phyloP scores from a whole-genome alignment of 306 rosid species.

The Crataegus laevigata region DNA sequence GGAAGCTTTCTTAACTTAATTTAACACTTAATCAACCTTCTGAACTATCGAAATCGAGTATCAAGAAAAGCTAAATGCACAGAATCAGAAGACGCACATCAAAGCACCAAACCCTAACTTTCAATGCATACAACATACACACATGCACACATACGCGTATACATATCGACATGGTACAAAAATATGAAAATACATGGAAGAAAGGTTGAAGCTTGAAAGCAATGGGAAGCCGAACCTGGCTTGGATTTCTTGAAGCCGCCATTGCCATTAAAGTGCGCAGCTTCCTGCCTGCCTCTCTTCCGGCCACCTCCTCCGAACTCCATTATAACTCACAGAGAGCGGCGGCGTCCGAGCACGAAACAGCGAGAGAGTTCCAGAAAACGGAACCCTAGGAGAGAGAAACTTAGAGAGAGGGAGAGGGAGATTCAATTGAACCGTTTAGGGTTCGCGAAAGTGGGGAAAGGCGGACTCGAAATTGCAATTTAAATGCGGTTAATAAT shows the following conservation, averaged over 20 bases:
- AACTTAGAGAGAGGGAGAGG: neutral
- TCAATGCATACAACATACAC: neutral
- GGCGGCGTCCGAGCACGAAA: neutral
- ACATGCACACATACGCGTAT: neutral
- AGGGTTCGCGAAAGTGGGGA: constrained; percentile 16
- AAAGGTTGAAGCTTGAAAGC: neutral
- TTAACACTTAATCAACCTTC: neutral
- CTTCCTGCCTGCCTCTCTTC: constrained; percentile 58
- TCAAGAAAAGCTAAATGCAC: neutral
- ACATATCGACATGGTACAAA: neutral
- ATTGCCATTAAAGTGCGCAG: constrained; percentile 58
- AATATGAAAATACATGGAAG: neutral
- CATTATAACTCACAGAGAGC: constrained; percentile 20
- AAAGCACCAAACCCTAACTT: neutral
- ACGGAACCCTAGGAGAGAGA: neutral
- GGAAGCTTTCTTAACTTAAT: neutral
- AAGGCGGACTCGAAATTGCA: constrained; percentile 23
- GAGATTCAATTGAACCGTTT: constrained; percentile 1
- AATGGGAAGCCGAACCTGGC: constrained; percentile 38
- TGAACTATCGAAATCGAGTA: neutral
- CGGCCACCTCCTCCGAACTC: constrained; percentile 45
- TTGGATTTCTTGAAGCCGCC: constrained; percentile 60
- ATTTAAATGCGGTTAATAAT: constrained; percentile 21
- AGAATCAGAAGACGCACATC: neutral
- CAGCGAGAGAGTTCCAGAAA: neutral